phyloP scores from a whole-genome alignment of 306 rosid genomes.

The Medicago lupulina region DNA sequence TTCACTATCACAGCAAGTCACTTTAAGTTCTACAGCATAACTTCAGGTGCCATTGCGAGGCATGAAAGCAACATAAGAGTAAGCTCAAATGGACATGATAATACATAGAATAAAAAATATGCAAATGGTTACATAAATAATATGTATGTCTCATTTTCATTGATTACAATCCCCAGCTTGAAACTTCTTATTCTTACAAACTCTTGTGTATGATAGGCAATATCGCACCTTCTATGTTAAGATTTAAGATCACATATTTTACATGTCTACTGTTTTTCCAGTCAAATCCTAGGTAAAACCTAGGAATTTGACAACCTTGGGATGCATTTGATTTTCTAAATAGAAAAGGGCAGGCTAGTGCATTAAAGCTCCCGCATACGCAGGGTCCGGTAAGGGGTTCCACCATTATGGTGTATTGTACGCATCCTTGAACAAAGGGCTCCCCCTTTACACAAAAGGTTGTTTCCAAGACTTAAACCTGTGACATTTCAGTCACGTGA shows the following conservation, averaged over 20 bases:
- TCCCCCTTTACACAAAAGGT: too few relatives aligned
- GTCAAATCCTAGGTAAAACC: not conserved
- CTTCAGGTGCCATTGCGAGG: not conserved
- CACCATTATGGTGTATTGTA: too few relatives aligned
- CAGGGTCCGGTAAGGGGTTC: too few relatives aligned
- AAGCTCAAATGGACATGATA: not conserved
- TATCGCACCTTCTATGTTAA: not conserved
- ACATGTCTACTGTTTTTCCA: not conserved
- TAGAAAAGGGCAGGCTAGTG: too few relatives aligned
- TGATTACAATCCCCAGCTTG: not conserved
- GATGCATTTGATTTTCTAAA: slow-evolving; percentile 17
- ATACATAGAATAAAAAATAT: not conserved
- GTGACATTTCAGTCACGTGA: too few relatives aligned
- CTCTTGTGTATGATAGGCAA: not conserved
- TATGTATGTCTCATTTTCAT: not conserved
- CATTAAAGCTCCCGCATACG: too few relatives aligned
- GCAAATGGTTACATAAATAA: not conserved
- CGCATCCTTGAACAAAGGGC: too few relatives aligned
- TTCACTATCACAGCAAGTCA: not conserved
- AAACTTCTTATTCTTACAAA: not conserved
- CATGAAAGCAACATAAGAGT: not conserved
- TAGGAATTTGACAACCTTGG: not conserved
- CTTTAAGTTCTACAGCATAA: not conserved
- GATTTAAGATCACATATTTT: not conserved
- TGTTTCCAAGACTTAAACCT: too few relatives aligned